Evolutionary conservation across 108 stramenopile species (phyloP), one percentile per base, ranked within the genome.

Genomic region (Nitzschia inconspicua): DNA sequence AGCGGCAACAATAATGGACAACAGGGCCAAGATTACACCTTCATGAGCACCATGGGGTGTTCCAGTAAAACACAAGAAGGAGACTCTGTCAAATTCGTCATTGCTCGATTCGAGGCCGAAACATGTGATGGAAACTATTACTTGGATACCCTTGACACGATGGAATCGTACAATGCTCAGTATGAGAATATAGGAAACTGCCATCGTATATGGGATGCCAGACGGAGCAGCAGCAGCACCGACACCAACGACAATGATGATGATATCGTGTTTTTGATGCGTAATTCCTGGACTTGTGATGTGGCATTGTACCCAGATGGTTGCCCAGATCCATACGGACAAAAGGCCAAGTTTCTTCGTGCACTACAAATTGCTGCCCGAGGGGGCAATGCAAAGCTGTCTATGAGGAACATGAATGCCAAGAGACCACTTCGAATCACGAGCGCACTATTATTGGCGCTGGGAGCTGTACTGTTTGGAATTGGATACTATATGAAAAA

Each of bases 281-380:
- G 18, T 44, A 68, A 57, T 34, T 44, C 58, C 39, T 70, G 74
- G 64, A 59, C 74, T 18, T 82, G 81, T 52, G 75, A 76, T 61
- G 23, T 75, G 0, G 27, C 57, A 28, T 39, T 69, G 37, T 82
- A 72, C 64, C 77, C 74, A 43, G 50, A 76, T 36, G 59, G 59
- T 31, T 82, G 81, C 50, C 81, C 81, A 3, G 81, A 82, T 65
- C 81, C 81, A 1, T 68, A 68, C 43, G 68, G 71, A 8, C n/a
- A 39, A n/a, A 72, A 73, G 43, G 52, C 27, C 32, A 36, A 43
- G 9, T 72, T 63, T 11, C 32, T 46, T 22, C 37, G 29, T 29
- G 66, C 62, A 13, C 22, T 76, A 23, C 23, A 56, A 31, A 37
- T 55, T 23, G 50, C 50, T 28, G 24, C 35, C 14, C 30, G 40